These are phyloP conservation scores for Dactylellina parvicollis DNA, from an alignment of 2,329 filamentous ascomycete genomes.

Conservation along the genomic window DNA sequence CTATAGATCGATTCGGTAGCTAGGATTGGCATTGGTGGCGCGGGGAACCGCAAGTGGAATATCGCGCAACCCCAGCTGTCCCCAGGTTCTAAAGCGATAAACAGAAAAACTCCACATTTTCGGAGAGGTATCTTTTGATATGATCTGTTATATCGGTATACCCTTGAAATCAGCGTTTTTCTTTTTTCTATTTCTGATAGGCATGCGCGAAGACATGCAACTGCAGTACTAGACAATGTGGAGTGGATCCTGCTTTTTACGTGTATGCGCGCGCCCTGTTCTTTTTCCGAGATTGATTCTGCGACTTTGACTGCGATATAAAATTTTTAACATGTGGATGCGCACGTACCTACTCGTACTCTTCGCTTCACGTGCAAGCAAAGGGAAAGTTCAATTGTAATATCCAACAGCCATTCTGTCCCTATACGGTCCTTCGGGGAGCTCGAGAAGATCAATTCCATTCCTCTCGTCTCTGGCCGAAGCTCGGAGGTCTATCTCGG, in stretches of 20 bases:
- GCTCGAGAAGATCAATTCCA: not conserved
- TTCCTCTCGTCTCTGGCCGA: slow-evolving; percentile 16
- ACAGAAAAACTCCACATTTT: slow-evolving; percentile 1
- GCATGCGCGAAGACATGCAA: not conserved
- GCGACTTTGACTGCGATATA: not conserved
- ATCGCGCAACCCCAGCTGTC: slow-evolving; percentile 44
- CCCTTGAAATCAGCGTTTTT: slow-evolving; percentile 1
- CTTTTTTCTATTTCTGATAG: not conserved
- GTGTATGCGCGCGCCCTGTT: slow-evolving; percentile 12
- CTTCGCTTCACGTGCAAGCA: slow-evolving; percentile 35
- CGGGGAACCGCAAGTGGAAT: slow-evolving; percentile 27
- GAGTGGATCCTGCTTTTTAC: slow-evolving; percentile 6
- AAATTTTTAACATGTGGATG: slow-evolving; percentile 34
- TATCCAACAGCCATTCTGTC: slow-evolving; percentile 1
- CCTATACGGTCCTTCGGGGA: slow-evolving; percentile 3
- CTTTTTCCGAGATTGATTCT: slow-evolving; percentile 15
- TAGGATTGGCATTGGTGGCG: slow-evolving; percentile 7
- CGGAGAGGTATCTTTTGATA: slow-evolving; percentile 6
- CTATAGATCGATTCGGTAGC: slow-evolving; percentile 37
- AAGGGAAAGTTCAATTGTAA: too few relatives aligned
- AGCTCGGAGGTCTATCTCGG: slow-evolving; percentile 32
- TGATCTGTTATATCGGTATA: slow-evolving; percentile 20
- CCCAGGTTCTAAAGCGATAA: slow-evolving; percentile 13
- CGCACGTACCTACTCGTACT: slow-evolving; percentile 21
- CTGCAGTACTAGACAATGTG: too few relatives aligned